phyloP scores from a whole-genome alignment of 768 basidiomycete genomes.

The Fomitopsis pulvina region DNA sequence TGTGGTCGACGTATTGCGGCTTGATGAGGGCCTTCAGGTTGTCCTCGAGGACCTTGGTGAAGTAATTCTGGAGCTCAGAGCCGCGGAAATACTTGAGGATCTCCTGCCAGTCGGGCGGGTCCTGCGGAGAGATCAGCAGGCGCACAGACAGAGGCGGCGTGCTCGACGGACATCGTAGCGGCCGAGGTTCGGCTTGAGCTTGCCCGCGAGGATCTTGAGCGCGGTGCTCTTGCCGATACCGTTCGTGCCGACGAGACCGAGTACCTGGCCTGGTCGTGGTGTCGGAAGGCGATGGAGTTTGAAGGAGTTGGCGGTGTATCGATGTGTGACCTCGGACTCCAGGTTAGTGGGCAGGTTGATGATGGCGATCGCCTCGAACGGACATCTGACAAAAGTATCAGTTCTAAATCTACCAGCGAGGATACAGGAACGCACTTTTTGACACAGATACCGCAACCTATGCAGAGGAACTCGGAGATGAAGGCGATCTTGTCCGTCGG shows the following conservation, averaged over 20 bases:
- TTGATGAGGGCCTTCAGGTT: constrained; percentile 98
- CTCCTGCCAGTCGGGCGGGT: constrained; percentile 99
- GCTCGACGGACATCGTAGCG: constrained; percentile 75
- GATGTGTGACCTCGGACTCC: constrained; percentile 93
- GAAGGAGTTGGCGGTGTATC: constrained; percentile 98
- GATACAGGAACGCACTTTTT: constrained; percentile 72
- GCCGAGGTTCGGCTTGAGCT: constrained; percentile 96
- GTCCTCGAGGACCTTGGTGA: constrained; percentile 98
- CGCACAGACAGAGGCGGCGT: background rate
- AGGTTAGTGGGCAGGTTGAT: constrained; percentile 98
- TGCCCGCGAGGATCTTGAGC: constrained; percentile 92
- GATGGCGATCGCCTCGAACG: constrained; percentile 98
- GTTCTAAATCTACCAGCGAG: background rate
- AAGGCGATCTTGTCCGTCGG: constrained; percentile 95
- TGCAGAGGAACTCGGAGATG: constrained; percentile 98
- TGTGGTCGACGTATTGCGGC: constrained; percentile 99
- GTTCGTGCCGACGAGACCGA: constrained; percentile 98
- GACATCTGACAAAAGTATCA: constrained; percentile 56
- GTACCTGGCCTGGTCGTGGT: constrained; percentile 93
- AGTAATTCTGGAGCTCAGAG: constrained; percentile 98
- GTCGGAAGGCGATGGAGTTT: constrained; percentile 98
- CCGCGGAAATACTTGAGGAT: constrained; percentile 98
- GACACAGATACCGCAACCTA: constrained; percentile 99
- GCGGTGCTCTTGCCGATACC: constrained; percentile 99
- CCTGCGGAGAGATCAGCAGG: constrained; percentile 35